Base-by-base conservation (phyloP, 768 basidiomycete species). In the Leucocoprinus birnbaumii region DNA sequence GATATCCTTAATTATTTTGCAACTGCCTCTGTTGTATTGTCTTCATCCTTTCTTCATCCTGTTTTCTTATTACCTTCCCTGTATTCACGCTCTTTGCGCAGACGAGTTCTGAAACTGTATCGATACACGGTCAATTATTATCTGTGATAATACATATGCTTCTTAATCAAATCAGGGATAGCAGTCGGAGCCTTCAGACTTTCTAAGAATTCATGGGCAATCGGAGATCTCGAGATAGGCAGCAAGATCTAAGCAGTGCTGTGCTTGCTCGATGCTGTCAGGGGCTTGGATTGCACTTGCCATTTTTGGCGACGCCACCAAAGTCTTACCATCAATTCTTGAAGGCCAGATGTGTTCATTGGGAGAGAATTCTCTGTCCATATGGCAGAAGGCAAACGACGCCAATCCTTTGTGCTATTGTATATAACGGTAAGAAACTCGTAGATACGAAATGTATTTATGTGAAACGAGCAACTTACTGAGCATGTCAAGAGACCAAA, bases 241-340 rank as follows among this genome's bases (percentile, higher is more conserved):
- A 21, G 19, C 10, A 9, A 4, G 22, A 51, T 22, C 19, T 51
- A 37, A 37, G 1, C 37, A 37, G 19, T 9, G 48, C 37, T 50
- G 40, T 42, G 40, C 40, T 42, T n/a, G n/a, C 26, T 51, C 40
- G 24, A 51, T 41, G 38, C 38, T 51, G 37, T 51, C 49, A 42
- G 35, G 22, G 5, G 10, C 14, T 49, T 38, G 35, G 21, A 22
- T 31, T 11, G 31, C 5, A 31, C 11, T 5, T 31, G 31, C 31
- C 31, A 31, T 5, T 5, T 31, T 31, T 31, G 31, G 31, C 31
- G 11, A 31, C 11, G 31, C 31, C 31, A 31, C 31, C 11, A 11
- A 11, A 31, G 11, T 11, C 31, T 31, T 31, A 11, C 11, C 6
- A 11, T 31, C 6, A 11, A 5, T 31, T 31, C 31, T 11, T 31